Percentiles rank a stretch among this genome's conserved stretches.
Conservation (phyloP, 345 rosid species). For the Bruguiera parviflora region DNA sequence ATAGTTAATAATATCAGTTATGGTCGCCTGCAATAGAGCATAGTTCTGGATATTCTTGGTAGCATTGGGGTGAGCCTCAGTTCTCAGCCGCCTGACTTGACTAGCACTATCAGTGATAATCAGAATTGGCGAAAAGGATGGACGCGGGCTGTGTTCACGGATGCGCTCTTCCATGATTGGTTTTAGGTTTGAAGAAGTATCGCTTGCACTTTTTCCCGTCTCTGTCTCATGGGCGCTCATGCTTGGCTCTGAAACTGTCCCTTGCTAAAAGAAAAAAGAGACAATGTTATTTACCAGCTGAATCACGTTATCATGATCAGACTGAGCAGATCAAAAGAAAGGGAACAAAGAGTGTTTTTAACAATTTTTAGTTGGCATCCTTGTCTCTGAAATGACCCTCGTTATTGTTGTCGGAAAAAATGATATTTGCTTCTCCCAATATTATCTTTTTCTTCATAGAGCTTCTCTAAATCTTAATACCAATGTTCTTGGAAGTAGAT, state of each 20-base stretch:
- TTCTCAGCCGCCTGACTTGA: slow-evolving; percentile 17
- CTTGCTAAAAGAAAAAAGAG: slow-evolving; percentile 21
- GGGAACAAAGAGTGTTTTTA: too few relatives aligned
- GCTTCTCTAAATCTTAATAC: too few relatives aligned
- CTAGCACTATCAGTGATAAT: neutral
- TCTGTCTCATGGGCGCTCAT: slow-evolving; percentile 29
- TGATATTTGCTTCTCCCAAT: too few relatives aligned
- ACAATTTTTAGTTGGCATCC: too few relatives aligned
- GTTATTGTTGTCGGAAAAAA: too few relatives aligned
- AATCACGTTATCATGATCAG: neutral
- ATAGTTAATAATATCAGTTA: slow-evolving; percentile 45
- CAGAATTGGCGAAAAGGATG: slow-evolving; percentile 41
- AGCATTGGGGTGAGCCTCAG: slow-evolving; percentile 58
- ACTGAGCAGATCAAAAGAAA: too few relatives aligned
- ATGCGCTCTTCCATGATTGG: slow-evolving; percentile 12
- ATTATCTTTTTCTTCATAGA: too few relatives aligned
- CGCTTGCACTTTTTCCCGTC: slow-evolving; percentile 25
- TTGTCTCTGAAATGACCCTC: too few relatives aligned
- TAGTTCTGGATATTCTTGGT: slow-evolving; percentile 48
- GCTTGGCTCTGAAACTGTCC: slow-evolving; percentile 29
- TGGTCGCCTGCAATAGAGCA: slow-evolving; percentile 54
- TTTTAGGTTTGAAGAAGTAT: slow-evolving; percentile 27
- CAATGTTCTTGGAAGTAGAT: too few relatives aligned
- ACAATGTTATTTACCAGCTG: neutral
- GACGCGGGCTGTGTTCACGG: slow-evolving; percentile 10